Base-by-base conservation (phyloP, 164 flowering plant species). In the Stephania japonica region DNA sequence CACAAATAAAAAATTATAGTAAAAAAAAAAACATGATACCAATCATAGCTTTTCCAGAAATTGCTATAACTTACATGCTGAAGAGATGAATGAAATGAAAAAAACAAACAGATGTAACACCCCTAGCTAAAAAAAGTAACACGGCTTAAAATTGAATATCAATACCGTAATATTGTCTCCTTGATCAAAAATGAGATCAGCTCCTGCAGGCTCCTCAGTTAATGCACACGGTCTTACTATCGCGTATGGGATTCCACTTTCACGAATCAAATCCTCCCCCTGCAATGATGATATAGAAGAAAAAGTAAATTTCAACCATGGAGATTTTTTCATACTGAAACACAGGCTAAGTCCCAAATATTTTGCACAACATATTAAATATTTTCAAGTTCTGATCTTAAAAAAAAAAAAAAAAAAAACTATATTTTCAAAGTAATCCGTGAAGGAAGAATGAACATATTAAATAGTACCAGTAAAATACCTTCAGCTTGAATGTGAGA, bases 181-280 rank as follows among this genome's bases (percentile, higher is more conserved):
- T 81, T 95, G 99, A 25, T 91, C 98, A 75, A 95, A 95, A 72
- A 91, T 88, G 72, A 96, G 98, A 85, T 96, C 97, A 47, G 98
- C 99, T 72, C 99, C 98, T 65, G 98, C 98, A 71, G 98, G 99
- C 80, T 95, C 99, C 80, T 93, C 97, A 9, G 98, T 95, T 73
- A 95, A 81, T 42, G 99, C 99, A 84, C 98, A 96, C 67, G 99
- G 99, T 84, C 99, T 89, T 24, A 96, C 83, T 70, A 96, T 96
- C 75, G 99, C 73, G 79, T 88, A 93, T 47, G 98, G 97, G 41
- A 96, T 82, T 66, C 97, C 97, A 83, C 98, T 93, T 81, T 90
- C 97, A 27, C 99, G 81, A 65, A 96, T 81, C 87, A 89, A 73
- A 86, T 96, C 99, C 81, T 96, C 99, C 23, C 99, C 99, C 99